Percentiles rank a stretch among this genome's conserved stretches.
Conservation (phyloP, 2,329 filamentous ascomycete genomes). For the Colletotrichum sojae region DNA sequence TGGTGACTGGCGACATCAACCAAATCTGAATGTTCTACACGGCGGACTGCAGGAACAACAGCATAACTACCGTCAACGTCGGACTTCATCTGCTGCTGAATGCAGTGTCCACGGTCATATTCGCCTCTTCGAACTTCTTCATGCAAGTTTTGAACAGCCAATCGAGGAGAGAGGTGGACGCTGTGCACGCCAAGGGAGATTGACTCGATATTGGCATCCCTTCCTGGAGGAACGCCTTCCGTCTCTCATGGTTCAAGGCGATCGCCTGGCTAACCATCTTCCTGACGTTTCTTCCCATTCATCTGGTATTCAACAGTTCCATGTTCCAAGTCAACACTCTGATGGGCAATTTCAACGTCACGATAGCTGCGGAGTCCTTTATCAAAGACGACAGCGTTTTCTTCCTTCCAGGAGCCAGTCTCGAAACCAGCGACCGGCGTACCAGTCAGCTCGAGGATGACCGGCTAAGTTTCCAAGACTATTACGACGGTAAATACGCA, state of each 20-base stretch:
- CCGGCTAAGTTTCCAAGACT: not conserved
- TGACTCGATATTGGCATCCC: constrained; percentile 62
- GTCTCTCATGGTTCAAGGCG: constrained; percentile 41
- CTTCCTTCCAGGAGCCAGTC: constrained; percentile 19
- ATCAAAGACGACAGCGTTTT: constrained; percentile 7
- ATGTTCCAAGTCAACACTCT: constrained; percentile 38
- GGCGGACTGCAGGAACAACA: not conserved
- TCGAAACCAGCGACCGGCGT: not conserved
- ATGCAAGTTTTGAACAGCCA: constrained; percentile 41
- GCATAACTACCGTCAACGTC: not conserved
- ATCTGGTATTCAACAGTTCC: constrained; percentile 45
- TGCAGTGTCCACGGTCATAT: constrained; percentile 34
- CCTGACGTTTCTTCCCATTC: constrained; percentile 46
- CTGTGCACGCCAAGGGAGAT: constrained; percentile 56
- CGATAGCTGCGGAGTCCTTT: constrained; percentile 39
- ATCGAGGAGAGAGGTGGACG: constrained; percentile 47
- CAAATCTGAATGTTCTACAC: not conserved
- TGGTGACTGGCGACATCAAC: not conserved
- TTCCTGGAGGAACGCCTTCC: constrained; percentile 53
- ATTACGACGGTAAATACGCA: not conserved
- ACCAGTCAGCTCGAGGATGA: not conserved
- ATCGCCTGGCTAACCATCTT: constrained; percentile 44
- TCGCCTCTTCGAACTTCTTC: constrained; percentile 42
- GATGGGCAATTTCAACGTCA: constrained; percentile 30
- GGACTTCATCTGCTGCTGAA: constrained; percentile 64